phyloP scores from a whole-genome alignment of 2,329 filamentous ascomycete genomes.

The Claviceps arundinis region DNA sequence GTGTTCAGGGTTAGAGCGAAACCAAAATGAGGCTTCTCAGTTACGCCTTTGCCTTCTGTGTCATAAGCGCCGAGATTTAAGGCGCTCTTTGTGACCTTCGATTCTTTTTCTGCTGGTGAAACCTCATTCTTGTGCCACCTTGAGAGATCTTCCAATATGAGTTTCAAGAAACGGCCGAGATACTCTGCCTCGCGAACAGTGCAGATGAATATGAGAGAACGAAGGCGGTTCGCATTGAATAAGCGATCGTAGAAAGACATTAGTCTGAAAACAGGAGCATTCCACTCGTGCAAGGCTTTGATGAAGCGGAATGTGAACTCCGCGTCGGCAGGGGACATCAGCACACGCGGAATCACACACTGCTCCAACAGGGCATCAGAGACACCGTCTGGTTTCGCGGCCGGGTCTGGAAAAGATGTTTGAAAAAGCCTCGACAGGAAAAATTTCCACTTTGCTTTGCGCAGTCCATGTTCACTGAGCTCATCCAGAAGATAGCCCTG shows the following conservation, averaged over 20 bases:
- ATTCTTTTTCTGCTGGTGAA: constrained; percentile 27
- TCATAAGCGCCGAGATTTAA: constrained; percentile 65
- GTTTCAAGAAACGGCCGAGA: constrained; percentile 79
- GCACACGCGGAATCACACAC: constrained; percentile 78
- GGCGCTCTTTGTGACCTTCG: constrained; percentile 25
- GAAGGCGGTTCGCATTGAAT: constrained; percentile 70
- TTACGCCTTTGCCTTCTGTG: constrained; percentile 51
- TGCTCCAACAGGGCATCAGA: constrained; percentile 74
- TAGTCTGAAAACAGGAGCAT: constrained; percentile 75
- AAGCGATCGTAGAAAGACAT: constrained; percentile 72
- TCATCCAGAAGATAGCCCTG: constrained; percentile 61
- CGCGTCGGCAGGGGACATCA: constrained; percentile 74
- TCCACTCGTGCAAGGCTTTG: constrained; percentile 73
- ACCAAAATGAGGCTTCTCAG: constrained; percentile 50
- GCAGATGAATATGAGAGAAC: constrained; percentile 74
- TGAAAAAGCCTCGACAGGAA: constrained; percentile 64
- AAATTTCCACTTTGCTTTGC: constrained; percentile 52
- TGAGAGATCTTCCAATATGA: constrained; percentile 65
- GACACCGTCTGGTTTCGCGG: constrained; percentile 49
- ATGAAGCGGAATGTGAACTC: constrained; percentile 81
- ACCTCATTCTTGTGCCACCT: constrained; percentile 71
- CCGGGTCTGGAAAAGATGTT: constrained; percentile 60
- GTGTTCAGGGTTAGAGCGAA: constrained; percentile 64
- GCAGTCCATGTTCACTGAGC: constrained; percentile 53
- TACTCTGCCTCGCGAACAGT: constrained; percentile 87